phyloP scores from a whole-genome alignment of 2,329 filamentous ascomycete genomes.

The Verticillium alfalfae region DNA sequence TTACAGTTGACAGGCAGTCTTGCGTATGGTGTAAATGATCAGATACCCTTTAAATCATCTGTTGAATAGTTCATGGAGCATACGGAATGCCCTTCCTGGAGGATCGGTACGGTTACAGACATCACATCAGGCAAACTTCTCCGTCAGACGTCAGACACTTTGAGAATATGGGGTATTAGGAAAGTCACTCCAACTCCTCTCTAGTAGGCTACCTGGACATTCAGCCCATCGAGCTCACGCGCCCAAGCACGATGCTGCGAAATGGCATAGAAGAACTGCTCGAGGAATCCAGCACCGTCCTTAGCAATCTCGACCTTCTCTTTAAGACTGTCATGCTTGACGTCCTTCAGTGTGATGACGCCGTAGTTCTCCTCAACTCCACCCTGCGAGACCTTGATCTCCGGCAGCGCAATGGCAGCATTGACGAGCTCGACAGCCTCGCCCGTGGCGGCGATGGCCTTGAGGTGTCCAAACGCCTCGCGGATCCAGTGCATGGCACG shows the following conservation, averaged over 20 bases:
- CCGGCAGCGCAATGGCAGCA: slow-evolving; percentile 36
- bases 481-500: slow-evolving; percentile 71
- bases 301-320: slow-evolving; percentile 60
- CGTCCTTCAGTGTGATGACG: slow-evolving; percentile 61
- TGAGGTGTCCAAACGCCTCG: slow-evolving; percentile 77
- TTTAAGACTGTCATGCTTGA: slow-evolving; percentile 50
- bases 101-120: too few relatives aligned
- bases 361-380: slow-evolving; percentile 65
- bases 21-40: too few relatives aligned
- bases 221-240: slow-evolving; percentile 67
- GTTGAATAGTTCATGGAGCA: too few relatives aligned
- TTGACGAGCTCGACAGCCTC: slow-evolving; percentile 63
- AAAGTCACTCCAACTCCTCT: neutral
- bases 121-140: too few relatives aligned
- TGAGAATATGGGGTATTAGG: too few relatives aligned
- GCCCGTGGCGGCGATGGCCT: slow-evolving; percentile 70
- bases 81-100: too few relatives aligned
- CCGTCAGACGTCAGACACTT: too few relatives aligned
- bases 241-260: slow-evolving; percentile 69
- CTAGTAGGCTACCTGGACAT: slow-evolving; percentile 63
- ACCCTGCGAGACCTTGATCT: slow-evolving; percentile 32
- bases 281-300: slow-evolving; percentile 63
- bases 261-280: slow-evolving; percentile 64
- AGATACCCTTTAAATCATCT: too few relatives aligned
- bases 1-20: neutral